Evolutionary conservation across 768 basidiomycete species (phyloP).

Genomic region (Brasilioporus rufonigricans): DNA sequence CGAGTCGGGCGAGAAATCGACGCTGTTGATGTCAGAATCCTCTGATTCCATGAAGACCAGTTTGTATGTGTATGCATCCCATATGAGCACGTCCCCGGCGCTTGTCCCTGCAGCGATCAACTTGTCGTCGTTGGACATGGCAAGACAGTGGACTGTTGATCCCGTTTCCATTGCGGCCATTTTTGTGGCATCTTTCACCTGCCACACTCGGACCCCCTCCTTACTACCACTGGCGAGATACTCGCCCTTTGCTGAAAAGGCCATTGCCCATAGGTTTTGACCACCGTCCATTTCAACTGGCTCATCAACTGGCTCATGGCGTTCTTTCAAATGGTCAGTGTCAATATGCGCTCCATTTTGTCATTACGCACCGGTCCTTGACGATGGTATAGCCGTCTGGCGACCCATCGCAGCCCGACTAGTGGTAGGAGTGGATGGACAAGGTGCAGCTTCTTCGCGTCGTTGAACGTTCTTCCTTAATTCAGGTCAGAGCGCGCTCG

Average conservation of each 20-base stretch:
- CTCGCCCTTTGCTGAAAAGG: background rate
- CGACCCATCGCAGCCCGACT: background rate
- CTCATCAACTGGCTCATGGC: background rate
- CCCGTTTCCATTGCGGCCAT: background rate
- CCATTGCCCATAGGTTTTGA: fast-evolving
- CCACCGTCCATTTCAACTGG: background rate
- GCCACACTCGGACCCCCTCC: background rate
- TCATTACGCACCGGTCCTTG: background rate
- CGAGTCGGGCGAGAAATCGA: background rate
- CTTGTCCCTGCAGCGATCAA: background rate
- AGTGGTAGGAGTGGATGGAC: background rate
- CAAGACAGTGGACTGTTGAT: background rate
- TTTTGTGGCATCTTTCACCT: background rate
- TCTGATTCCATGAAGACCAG: background rate
- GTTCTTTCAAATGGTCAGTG: background rate
- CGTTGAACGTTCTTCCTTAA: background rate
- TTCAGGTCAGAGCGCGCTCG: background rate
- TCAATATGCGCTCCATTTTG: background rate
- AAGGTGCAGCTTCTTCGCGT: background rate
- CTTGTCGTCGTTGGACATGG: background rate
- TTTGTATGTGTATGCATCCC: background rate
- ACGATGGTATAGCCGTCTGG: background rate
- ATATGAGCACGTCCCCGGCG: background rate
- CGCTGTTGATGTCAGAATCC: fast-evolving
- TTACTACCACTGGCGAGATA: background rate